Conservation (phyloP, 2,329 filamentous ascomycete species). For the Cladosporium sp. region DNA sequence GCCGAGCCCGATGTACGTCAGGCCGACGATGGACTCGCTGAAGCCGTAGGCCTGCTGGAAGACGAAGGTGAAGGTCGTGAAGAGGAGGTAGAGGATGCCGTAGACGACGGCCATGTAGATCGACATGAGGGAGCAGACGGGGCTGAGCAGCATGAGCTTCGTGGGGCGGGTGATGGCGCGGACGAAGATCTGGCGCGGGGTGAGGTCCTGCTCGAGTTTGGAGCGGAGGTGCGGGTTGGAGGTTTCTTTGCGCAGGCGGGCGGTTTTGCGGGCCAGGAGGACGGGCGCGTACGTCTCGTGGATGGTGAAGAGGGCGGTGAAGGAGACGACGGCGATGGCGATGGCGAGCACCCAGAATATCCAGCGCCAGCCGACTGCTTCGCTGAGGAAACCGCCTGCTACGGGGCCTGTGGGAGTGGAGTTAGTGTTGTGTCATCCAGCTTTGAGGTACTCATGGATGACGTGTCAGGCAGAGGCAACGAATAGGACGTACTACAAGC, state of each 20-base stretch:
- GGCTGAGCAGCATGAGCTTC: conserved; percentile 29
- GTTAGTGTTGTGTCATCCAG: not conserved
- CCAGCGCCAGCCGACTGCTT: conserved; percentile 25
- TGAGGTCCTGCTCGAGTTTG: conserved; percentile 34
- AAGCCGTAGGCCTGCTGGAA: conserved; percentile 43
- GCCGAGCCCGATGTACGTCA: conserved; percentile 50
- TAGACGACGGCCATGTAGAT: conserved; percentile 44
- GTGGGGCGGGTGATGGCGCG: conserved; percentile 35
- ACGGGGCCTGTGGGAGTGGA: conserved; percentile 17
- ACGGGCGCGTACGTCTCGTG: conserved; percentile 46
- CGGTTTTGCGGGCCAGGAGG: conserved; percentile 43
- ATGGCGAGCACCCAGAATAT: conserved; percentile 28
- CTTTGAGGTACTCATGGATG: not conserved
- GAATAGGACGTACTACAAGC: too few species aligned
- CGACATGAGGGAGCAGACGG: conserved; percentile 47
- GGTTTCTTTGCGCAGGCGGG: conserved; percentile 41
- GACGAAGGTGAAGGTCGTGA: conserved; percentile 47
- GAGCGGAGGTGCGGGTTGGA: conserved; percentile 24
- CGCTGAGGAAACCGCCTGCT: conserved; percentile 23
- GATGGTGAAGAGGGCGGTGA: conserved; percentile 40
- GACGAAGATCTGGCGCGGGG: conserved; percentile 36
- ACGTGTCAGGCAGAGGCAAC: not conserved
- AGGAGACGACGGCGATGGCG: conserved; percentile 39
- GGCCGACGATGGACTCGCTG: conserved; percentile 40
- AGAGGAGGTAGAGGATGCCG: conserved; percentile 45